A percentile compares a stretch with the other conserved stretches of the same genome.
These are phyloP conservation scores for Xylaria palmicola DNA, from an alignment of 495 filamentous ascomycete genomes.

Conservation along the genomic window DNA sequence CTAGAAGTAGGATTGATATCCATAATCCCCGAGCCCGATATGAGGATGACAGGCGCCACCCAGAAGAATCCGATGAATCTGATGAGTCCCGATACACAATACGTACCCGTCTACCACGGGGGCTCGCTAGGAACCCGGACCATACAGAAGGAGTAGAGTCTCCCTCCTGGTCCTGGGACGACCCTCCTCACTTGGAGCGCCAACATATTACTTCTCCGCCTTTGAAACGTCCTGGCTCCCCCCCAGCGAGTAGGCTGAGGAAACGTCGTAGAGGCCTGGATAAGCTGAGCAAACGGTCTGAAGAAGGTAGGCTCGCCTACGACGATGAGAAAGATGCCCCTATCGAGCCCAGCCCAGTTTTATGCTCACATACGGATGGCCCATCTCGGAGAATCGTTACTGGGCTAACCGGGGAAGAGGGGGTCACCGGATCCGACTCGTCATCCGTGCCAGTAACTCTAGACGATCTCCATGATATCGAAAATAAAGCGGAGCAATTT, in stretches of 20 bases:
- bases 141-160: not conserved
- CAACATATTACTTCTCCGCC: not conserved
- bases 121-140: not conserved
- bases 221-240: not conserved
- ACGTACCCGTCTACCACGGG: slow-evolving; percentile 1
- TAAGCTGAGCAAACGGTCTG: not conserved
- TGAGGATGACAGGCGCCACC: not conserved
- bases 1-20: not conserved
- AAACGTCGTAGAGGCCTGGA: not conserved
- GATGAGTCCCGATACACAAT: slow-evolving; percentile 4
- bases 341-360: not conserved
- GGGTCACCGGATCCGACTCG: not conserved
- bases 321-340: slow-evolving; percentile 13
- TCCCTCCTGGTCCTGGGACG: slow-evolving; percentile 7
- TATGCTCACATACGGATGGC: not conserved
- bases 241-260: not conserved
- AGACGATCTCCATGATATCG: not conserved
- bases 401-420: not conserved
- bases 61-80: not conserved
- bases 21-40: not conserved
- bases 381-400: not conserved
- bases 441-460: not conserved
- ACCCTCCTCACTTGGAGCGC: not conserved
- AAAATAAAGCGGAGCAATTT: not conserved
- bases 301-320: slow-evolving; percentile 26